phyloP scores from a whole-genome alignment of 1,284 basidiomycete species.

The Sporisorium iseilematis-ciliati region DNA sequence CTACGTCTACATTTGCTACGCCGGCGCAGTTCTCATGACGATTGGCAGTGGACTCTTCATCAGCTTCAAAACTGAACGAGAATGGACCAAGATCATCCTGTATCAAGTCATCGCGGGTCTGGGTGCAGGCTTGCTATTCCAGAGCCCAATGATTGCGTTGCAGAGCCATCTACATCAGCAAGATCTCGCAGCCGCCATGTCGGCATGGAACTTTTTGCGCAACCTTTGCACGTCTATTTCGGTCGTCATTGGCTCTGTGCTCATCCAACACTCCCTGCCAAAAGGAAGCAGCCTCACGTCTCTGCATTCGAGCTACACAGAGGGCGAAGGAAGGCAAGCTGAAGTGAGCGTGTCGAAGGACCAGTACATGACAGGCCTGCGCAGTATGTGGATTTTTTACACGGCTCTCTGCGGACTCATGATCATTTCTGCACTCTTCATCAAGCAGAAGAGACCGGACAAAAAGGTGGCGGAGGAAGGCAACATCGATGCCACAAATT shows the following conservation, averaged over 20 bases:
- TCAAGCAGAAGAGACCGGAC: slow-evolving; percentile 8
- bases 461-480: neutral
- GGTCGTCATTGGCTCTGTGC: slow-evolving; percentile 14
- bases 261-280: slow-evolving; percentile 11
- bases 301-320: neutral
- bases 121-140: slow-evolving; percentile 9
- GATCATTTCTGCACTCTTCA: slow-evolving; percentile 3
- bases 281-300: slow-evolving; percentile 6
- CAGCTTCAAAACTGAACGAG: slow-evolving; percentile 15
- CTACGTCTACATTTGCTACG: slow-evolving; percentile 2
- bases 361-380: slow-evolving; percentile 10
- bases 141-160: slow-evolving; percentile 12
- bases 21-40: slow-evolving; percentile 7
- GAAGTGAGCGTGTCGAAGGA: neutral
- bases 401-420: slow-evolving; percentile 9
- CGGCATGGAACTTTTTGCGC: slow-evolving; percentile 12
- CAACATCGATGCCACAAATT: neutral
- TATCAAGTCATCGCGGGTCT: slow-evolving; percentile 11
- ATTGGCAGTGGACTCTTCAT: slow-evolving; percentile 15
- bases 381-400: slow-evolving; percentile 16
- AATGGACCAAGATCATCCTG: slow-evolving; percentile 12
- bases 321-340: neutral
- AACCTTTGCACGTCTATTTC: slow-evolving; percentile 14
- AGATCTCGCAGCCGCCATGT: slow-evolving; percentile 16
- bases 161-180: slow-evolving; percentile 7